These are phyloP conservation scores for Tulasnella sp. DNA, from an alignment of 768 basidiomycete species.

Conservation along the genomic window DNA sequence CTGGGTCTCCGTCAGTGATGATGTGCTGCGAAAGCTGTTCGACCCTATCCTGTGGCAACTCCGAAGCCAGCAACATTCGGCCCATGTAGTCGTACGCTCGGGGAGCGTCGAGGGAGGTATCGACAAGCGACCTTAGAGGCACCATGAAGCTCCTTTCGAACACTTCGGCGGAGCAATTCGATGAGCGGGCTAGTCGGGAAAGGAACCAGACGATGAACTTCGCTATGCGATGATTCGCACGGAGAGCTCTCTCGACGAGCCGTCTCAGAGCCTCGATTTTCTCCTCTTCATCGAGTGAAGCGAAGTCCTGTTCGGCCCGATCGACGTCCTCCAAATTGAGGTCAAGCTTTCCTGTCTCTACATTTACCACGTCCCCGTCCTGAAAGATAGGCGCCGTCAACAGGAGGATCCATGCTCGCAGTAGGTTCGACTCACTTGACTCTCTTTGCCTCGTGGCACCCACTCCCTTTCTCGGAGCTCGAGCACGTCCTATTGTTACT, in stretches of 20 bases:
- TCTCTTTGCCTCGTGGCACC: background rate
- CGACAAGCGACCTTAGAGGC: background rate
- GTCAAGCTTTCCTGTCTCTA: background rate
- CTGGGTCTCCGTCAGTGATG: background rate
- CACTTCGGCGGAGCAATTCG: background rate
- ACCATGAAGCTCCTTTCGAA: background rate
- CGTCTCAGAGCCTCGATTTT: background rate
- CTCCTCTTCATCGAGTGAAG: background rate
- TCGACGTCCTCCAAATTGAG: background rate
- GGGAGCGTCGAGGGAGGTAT: background rate
- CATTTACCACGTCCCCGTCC: background rate
- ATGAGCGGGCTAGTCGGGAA: background rate
- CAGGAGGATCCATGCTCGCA: background rate
- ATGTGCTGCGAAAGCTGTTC: background rate
- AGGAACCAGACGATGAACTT: conserved; percentile 1
- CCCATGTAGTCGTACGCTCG: background rate
- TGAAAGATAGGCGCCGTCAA: background rate
- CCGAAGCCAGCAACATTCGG: background rate
- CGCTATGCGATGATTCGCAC: background rate
- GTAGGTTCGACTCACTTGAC: background rate
- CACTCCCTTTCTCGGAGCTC: conserved; percentile 3
- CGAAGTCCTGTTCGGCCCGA: background rate
- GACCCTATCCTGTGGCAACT: background rate
- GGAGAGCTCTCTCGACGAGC: background rate
- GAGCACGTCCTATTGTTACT: background rate